phyloP scores from a whole-genome alignment of 169 alveolate genomes.

The Eimeria necatrix region DNA sequence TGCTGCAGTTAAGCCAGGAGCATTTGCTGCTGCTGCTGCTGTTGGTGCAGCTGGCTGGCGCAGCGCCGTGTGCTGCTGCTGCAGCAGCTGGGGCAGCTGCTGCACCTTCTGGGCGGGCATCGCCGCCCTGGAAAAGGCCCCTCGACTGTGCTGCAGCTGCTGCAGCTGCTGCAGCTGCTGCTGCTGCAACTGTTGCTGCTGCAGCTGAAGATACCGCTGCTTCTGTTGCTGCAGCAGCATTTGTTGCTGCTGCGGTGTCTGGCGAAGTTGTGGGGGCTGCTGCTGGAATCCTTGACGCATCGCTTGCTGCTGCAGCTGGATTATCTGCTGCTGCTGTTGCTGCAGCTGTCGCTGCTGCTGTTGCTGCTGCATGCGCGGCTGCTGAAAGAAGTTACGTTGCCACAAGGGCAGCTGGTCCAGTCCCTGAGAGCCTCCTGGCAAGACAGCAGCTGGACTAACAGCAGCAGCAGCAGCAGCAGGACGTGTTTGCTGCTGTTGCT shows the following conservation, averaged over 20 bases:
- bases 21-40: background rate
- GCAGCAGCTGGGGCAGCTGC: slow-evolving; percentile 11
- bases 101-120: background rate
- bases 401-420: background rate
- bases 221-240: background rate
- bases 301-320: background rate
- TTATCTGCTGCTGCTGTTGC: background rate
- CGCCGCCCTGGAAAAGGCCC: slow-evolving; percentile 5
- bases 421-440: background rate
- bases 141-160: background rate
- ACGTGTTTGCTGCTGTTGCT: background rate
- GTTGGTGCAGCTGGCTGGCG: background rate
- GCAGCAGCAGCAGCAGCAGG: slow-evolving; percentile 1
- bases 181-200: background rate
- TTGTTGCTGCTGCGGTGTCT: background rate
- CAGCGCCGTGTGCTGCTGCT: background rate
- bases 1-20: slow-evolving; percentile 1
- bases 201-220: slow-evolving; percentile 29
- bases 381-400: background rate
- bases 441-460: background rate
- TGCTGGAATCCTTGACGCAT: background rate
- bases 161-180: background rate
- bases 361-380: background rate
- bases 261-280: background rate
- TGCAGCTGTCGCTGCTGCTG: background rate